A percentile compares a stretch with the other conserved stretches of the same genome.
These are phyloP conservation scores for Wickerhamia fluorescens DNA, from an alignment of 805 yeast genomes.

Conservation along the genomic window DNA sequence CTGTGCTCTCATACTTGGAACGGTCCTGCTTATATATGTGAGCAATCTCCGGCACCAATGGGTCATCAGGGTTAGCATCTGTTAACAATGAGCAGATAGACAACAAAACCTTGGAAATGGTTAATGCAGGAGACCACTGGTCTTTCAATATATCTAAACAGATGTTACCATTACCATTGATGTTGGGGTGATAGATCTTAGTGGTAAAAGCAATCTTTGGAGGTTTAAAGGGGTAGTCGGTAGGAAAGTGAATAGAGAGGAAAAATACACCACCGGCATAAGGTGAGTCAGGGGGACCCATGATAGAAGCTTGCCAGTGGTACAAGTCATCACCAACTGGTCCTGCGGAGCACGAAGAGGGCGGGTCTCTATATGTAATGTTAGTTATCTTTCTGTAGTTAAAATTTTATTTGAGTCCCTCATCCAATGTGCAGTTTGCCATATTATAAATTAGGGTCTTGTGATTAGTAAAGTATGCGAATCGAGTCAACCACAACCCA, in stretches of 20 bases:
- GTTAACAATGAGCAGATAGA: slow-evolving; percentile 94
- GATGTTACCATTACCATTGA: slow-evolving; percentile 91
- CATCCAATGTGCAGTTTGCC: too few species aligned
- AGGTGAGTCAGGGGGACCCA: slow-evolving; percentile 97
- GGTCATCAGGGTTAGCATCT: slow-evolving; percentile 98
- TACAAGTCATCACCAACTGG: slow-evolving; percentile 97
- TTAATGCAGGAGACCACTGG: slow-evolving; percentile 98
- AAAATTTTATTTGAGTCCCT: too few species aligned
- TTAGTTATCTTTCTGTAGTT: slow-evolving; percentile 9
- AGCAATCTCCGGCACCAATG: slow-evolving; percentile 97
- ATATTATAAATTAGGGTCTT: too few species aligned
- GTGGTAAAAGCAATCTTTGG: slow-evolving; percentile 88
- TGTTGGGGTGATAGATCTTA: slow-evolving; percentile 95
- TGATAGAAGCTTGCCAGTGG: slow-evolving; percentile 99
- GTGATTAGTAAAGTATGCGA: too few species aligned
- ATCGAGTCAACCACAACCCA: too few species aligned
- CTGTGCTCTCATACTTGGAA: slow-evolving; percentile 91
- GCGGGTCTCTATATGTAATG: slow-evolving; percentile 72
- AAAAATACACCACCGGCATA: slow-evolving; percentile 90
- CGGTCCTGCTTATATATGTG: slow-evolving; percentile 93
- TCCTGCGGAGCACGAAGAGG: slow-evolving; percentile 98
- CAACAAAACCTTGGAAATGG: slow-evolving; percentile 89
- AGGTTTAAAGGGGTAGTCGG: slow-evolving; percentile 98
- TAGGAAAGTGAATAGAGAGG: slow-evolving; percentile 94
- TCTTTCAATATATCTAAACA: slow-evolving; percentile 96